These are phyloP conservation scores for Cucumis melo DNA, from an alignment of 306 rosid species.

Conservation along the genomic window DNA sequence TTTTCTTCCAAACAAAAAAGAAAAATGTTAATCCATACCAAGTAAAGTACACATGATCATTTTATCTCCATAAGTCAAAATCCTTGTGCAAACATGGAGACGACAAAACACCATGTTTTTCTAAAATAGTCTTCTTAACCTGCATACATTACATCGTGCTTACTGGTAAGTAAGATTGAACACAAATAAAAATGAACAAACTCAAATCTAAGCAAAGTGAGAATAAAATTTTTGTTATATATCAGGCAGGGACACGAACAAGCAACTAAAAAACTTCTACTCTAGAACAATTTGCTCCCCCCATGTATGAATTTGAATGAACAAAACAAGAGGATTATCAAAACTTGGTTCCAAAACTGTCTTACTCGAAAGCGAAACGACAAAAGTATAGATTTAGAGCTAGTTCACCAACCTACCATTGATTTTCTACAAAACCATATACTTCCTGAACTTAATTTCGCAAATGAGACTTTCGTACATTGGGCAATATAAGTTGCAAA, in stretches of 20 bases:
- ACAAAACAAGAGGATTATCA: neutral
- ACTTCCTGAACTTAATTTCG: conserved; percentile 71
- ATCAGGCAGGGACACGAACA: neutral
- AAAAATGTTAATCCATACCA: neutral
- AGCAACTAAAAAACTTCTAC: neutral
- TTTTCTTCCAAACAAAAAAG: conserved; percentile 35
- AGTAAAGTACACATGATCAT: neutral
- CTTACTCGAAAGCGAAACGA: neutral
- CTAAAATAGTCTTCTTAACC: conserved; percentile 76
- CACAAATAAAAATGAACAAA: neutral
- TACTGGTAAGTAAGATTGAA: neutral
- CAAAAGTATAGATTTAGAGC: neutral
- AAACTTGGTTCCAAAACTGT: neutral
- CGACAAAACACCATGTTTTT: conserved; percentile 39
- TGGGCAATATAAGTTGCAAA: conserved; percentile 68
- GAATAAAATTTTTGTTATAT: neutral
- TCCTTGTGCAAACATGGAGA: conserved; percentile 38
- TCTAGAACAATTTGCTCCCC: neutral
- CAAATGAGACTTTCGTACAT: conserved; percentile 45
- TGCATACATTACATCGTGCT: conserved; percentile 19
- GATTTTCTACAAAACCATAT: conserved; percentile 65
- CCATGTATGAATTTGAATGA: neutral
- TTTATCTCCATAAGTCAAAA: neutral
- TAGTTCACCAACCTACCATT: conserved; percentile 56
- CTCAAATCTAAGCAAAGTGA: neutral